Evolutionary conservation across 768 basidiomycete genomes (phyloP).

Genomic region (Russula compacta): DNA sequence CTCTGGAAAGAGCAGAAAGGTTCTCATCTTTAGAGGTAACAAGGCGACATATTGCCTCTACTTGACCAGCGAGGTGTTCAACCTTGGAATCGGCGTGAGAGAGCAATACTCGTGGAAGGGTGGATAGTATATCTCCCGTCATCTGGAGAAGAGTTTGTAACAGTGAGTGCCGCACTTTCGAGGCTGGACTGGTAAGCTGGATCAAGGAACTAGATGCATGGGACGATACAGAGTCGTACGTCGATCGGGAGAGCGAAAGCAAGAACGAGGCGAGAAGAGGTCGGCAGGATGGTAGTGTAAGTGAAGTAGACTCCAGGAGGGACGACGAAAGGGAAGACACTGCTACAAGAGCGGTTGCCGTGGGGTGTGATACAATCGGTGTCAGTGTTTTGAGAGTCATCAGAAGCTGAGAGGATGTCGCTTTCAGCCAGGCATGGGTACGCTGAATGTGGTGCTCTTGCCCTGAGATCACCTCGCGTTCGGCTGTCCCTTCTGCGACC

Average conservation of each 20-base stretch:
- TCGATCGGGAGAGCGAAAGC: conserved; percentile 59
- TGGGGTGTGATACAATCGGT: conserved; percentile 63
- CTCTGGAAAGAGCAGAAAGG: conserved; percentile 39
- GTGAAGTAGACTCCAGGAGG: conserved; percentile 44
- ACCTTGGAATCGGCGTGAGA: conserved; percentile 69
- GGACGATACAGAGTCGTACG: conserved; percentile 42
- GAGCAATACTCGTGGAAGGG: conserved; percentile 63
- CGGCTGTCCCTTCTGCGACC: conserved; percentile 18
- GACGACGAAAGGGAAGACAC: conserved; percentile 46
- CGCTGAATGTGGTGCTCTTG: conserved; percentile 3
- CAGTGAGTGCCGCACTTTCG: conserved; percentile 36
- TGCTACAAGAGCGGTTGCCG: conserved; percentile 50
- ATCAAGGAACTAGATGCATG: conserved; percentile 41
- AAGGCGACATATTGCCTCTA: conserved; percentile 62
- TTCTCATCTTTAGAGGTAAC: conserved; percentile 23
- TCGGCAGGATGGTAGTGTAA: conserved; percentile 60
- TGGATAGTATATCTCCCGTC: conserved; percentile 52
- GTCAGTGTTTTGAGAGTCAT: conserved; percentile 74
- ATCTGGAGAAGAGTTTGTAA: conserved; percentile 53
- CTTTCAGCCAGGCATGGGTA: conserved; percentile 66
- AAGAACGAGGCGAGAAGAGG: conserved; percentile 63
- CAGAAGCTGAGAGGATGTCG: conserved; percentile 73
- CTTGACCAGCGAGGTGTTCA: conserved; percentile 53
- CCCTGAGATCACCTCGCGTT: not conserved
- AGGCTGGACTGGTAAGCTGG: conserved; percentile 35